phyloP scores from a whole-genome alignment of 2,329 filamentous ascomycete genomes.

The Aspergillus sp. region DNA sequence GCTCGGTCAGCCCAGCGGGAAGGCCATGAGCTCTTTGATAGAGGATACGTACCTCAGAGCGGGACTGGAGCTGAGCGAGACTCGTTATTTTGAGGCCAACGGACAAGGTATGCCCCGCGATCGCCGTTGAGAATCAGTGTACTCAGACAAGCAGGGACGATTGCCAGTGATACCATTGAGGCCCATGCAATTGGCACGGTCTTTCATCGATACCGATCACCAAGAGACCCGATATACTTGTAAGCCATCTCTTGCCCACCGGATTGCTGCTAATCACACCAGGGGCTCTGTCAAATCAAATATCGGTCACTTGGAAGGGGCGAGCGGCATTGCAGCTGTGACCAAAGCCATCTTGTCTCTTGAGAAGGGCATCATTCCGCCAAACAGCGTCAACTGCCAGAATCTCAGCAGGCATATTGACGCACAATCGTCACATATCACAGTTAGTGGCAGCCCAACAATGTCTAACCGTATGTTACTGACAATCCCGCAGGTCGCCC shows the following conservation, averaged over 20 bases:
- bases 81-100: conserved; percentile 8
- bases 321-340: conserved; percentile 29
- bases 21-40: conserved; percentile 28
- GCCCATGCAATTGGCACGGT: conserved; percentile 5
- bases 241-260: conserved; percentile 3
- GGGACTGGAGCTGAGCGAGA: conserved; percentile 3
- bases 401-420: conserved; percentile 28
- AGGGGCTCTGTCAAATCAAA: conserved; percentile 13
- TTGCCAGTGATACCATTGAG: conserved; percentile 15
- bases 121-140: too few species aligned
- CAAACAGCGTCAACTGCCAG: conserved; percentile 33
- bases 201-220: conserved; percentile 4
- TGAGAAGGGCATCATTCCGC: conserved; percentile 36
- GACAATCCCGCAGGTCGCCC: conserved; percentile 2
- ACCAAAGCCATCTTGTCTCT: conserved; percentile 37
- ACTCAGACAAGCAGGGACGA: too few species aligned
- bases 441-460: conserved; percentile 8
- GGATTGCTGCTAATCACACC: conserved; percentile 1
- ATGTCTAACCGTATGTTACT: not conserved
- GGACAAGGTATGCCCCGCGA: conserved; percentile 6
- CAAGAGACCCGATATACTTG: conserved; percentile 1
- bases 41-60: conserved; percentile 7
- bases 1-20: conserved; percentile 14
- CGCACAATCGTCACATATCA: conserved; percentile 25
- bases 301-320: conserved; percentile 19